Evolutionary conservation across 352 stramenopile species (phyloP).

Genomic region (Phytopythium chamaehyphon): DNA sequence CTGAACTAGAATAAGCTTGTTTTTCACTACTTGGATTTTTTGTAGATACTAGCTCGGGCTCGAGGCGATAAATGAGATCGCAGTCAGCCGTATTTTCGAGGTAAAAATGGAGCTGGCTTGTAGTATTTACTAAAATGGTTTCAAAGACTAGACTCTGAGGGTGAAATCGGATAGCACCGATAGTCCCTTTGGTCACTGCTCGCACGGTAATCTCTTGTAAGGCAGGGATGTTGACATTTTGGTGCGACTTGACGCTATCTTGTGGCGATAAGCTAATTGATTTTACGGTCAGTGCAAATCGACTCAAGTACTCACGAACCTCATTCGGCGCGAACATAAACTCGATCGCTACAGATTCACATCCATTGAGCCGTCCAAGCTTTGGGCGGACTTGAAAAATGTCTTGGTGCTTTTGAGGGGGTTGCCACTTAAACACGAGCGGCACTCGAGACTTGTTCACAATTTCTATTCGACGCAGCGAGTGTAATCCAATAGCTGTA

Average conservation of each 20-base stretch:
- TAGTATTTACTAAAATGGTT: conserved; percentile 85
- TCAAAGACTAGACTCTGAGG: conserved; percentile 64
- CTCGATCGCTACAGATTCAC: conserved; percentile 59
- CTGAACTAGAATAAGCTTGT: not conserved
- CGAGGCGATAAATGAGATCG: conserved; percentile 50
- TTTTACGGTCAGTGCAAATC: conserved; percentile 62
- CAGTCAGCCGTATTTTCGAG: conserved; percentile 82
- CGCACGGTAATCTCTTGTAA: conserved; percentile 62
- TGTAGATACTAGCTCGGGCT: not conserved
- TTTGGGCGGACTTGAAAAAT: conserved; percentile 67
- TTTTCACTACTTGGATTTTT: not conserved
- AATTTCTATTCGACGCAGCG: conserved; percentile 45
- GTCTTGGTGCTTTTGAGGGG: conserved; percentile 51
- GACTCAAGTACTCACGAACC: conserved; percentile 66
- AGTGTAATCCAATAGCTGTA: conserved; percentile 73
- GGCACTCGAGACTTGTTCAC: conserved; percentile 83
- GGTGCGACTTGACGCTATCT: conserved; percentile 16
- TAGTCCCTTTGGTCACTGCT: conserved; percentile 68
- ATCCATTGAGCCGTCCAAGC: conserved; percentile 76
- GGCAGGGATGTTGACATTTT: conserved; percentile 20
- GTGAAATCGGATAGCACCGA: conserved; percentile 77
- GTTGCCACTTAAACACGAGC: conserved; percentile 77
- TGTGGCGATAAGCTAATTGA: conserved; percentile 57
- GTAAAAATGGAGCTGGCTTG: conserved; percentile 47
- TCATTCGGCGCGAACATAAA: conserved; percentile 81